Evolutionary conservation across 139 green algal genomes (phyloP).

Genomic region (Coelastrella sp.): DNA sequence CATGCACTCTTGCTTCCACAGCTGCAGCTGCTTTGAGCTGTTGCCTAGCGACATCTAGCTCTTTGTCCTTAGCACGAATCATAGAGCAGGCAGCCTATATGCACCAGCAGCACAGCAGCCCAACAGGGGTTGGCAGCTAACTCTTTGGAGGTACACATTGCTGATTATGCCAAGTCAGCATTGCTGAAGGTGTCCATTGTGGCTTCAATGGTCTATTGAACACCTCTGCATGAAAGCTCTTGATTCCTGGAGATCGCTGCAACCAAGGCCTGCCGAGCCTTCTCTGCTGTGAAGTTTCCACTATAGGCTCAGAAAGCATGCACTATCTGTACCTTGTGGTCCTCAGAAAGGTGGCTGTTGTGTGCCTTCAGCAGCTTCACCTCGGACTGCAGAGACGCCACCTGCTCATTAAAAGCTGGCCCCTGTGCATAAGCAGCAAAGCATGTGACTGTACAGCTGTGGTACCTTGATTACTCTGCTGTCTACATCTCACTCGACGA

Average conservation of each 20-base stretch:
- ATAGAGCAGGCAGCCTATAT: constrained; percentile 7
- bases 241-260: too few species aligned
- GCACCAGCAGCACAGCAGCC: too few species aligned
- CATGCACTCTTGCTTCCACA: background rate
- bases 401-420: constrained; percentile 43
- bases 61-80: constrained; percentile 44
- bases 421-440: constrained; percentile 6
- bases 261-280: too few species aligned
- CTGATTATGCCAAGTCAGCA: too few species aligned
- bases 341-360: constrained; percentile 21
- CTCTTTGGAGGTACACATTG: too few species aligned
- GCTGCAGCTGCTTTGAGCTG: constrained; percentile 15
- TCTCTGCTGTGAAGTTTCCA: background rate
- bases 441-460: background rate
- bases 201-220: too few species aligned
- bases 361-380: constrained; percentile 39
- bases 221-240: too few species aligned
- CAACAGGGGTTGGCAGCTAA: too few species aligned
- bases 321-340: background rate
- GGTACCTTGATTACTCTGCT: too few species aligned
- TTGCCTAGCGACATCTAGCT: background rate
- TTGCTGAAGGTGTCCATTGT: too few species aligned
- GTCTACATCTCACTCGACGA: too few species aligned
- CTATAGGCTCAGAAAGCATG: background rate
- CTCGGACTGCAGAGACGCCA: constrained; percentile 46